These are phyloP conservation scores for Rosa hybrid DNA, from an alignment of 331 rosid genomes.

Conservation along the genomic window DNA sequence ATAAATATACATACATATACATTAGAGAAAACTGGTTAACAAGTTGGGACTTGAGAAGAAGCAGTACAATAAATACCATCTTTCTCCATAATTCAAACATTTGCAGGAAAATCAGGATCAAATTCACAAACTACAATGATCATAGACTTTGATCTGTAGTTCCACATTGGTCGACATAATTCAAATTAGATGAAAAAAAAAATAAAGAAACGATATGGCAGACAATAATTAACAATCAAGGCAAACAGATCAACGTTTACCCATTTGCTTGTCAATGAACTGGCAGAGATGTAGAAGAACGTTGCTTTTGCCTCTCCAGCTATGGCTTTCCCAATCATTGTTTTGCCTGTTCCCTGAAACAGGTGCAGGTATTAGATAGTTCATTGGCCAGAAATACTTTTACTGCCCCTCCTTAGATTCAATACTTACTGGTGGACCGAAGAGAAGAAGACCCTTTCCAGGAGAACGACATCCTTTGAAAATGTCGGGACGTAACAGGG, in stretches of 20 bases:
- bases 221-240: slow-evolving; percentile 16
- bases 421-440: slow-evolving; percentile 92
- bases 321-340: slow-evolving; percentile 98
- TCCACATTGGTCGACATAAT: neutral
- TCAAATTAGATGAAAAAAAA: neutral
- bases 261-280: slow-evolving; percentile 99
- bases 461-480: slow-evolving; percentile 94
- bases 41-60: slow-evolving; percentile 2
- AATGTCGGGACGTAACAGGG: slow-evolving; percentile 83
- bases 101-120: slow-evolving; percentile 7
- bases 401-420: slow-evolving; percentile 17
- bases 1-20: neutral
- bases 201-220: neutral
- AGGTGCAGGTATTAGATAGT: slow-evolving; percentile 22
- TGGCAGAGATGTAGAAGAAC: slow-evolving; percentile 94
- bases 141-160: neutral
- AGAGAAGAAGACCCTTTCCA: slow-evolving; percentile 92
- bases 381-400: slow-evolving; percentile 21
- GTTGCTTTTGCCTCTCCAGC: slow-evolving; percentile 99
- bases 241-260: slow-evolving; percentile 46
- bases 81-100: neutral
- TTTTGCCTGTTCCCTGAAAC: slow-evolving; percentile 96
- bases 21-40: neutral
- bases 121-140: neutral
- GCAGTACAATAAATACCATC: neutral